Percentiles rank a stretch among this genome's conserved stretches.
These are phyloP conservation scores for Glycine tomentella DNA, from an alignment of 306 rosid species.

Conservation along the genomic window DNA sequence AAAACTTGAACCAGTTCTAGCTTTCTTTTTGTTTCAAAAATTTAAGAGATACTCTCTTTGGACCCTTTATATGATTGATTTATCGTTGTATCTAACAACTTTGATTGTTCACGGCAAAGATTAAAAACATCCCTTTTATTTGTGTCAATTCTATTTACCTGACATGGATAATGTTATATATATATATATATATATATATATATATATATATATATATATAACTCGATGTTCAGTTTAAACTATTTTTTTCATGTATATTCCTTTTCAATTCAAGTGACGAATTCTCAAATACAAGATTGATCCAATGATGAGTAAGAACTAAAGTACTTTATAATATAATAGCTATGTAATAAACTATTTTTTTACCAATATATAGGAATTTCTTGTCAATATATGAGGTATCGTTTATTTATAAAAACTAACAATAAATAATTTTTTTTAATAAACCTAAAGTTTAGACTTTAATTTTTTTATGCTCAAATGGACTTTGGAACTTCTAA, in stretches of 20 bases:
- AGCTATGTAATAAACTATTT: no score
- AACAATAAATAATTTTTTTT: no score
- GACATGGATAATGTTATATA: background rate
- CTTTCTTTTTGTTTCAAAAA: background rate
- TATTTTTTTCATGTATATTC: background rate
- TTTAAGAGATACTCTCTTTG: background rate
- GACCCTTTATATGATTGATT: background rate
- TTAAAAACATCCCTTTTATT: background rate
- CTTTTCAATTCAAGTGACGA: background rate
- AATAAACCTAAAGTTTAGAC: no score
- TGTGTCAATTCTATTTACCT: background rate
- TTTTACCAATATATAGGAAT: no score
- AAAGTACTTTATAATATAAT: no score
- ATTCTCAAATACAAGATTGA: background rate
- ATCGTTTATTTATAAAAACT: no score
- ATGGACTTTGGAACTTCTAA: background rate
- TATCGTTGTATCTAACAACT: background rate
- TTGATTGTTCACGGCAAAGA: background rate
- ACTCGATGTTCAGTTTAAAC: background rate
- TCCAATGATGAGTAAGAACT: no score
- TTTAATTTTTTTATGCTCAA: background rate
- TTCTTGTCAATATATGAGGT: no score
- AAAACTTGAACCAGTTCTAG: background rate
- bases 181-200: background rate
- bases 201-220: background rate